A percentile compares a stretch with the other conserved stretches of the same genome.
phyloP scores from a whole-genome alignment of 441 rosid genomes.

The Capsella rubella region DNA sequence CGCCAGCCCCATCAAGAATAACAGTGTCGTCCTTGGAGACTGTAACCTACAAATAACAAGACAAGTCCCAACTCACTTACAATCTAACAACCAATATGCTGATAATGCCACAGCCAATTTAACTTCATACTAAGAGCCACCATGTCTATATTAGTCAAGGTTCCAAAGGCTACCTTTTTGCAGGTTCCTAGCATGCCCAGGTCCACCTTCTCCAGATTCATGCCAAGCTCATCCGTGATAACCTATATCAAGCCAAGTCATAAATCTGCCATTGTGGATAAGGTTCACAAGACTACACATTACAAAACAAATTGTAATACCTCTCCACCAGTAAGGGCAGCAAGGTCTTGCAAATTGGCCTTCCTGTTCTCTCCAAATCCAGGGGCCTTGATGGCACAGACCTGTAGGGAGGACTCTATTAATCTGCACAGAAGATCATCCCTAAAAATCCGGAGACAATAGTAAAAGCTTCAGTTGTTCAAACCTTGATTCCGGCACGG shows the following conservation, averaged over 20 bases:
- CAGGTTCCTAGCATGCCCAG: conserved; percentile 75
- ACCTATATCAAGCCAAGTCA: conserved; percentile 53
- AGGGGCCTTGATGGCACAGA: conserved; percentile 87
- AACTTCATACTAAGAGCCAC: not conserved
- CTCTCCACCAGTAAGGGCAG: conserved; percentile 79
- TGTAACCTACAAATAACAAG: conserved; percentile 54
- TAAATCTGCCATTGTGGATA: not conserved
- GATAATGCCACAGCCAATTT: not conserved
- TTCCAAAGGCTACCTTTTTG: conserved; percentile 63
- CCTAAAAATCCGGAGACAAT: not conserved
- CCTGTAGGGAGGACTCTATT: conserved; percentile 44
- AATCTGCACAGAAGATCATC: not conserved
- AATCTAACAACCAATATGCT: conserved; percentile 1
- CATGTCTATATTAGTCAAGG: not conserved
- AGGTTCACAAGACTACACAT: conserved; percentile 6
- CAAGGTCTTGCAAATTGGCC: conserved; percentile 76
- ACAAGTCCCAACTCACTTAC: conserved; percentile 32
- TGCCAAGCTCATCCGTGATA: conserved; percentile 76
- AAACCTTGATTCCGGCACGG: conserved; percentile 91
- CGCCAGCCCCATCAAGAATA: conserved; percentile 68
- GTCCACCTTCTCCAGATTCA: conserved; percentile 74
- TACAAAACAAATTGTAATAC: conserved; percentile 43
- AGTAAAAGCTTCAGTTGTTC: not conserved
- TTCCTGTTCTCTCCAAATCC: conserved; percentile 92
- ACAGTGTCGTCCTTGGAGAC: conserved; percentile 62